phyloP scores from a whole-genome alignment of 371 early-diverging fungal genomes.

The Mortierella sp. region DNA sequence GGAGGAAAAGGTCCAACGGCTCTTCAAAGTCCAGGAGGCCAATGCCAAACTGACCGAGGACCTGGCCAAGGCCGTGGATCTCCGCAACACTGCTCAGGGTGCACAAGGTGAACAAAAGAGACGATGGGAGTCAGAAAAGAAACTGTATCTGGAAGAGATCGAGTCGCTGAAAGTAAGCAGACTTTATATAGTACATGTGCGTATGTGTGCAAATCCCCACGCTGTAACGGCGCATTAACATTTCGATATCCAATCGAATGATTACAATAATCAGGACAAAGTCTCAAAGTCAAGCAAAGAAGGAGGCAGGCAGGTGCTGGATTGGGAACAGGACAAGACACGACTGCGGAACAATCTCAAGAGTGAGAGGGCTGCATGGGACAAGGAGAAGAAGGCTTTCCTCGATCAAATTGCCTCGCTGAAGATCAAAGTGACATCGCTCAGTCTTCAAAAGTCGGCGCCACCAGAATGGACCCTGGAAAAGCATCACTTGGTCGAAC shows the following conservation, averaged over 20 bases:
- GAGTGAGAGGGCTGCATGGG: slow-evolving; percentile 31
- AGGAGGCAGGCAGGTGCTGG: slow-evolving; percentile 27
- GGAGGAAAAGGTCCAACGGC: slow-evolving; percentile 20
- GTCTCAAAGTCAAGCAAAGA: slow-evolving; percentile 7
- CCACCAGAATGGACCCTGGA: slow-evolving; percentile 50
- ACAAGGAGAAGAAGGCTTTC: slow-evolving; percentile 33
- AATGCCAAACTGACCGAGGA: slow-evolving; percentile 13
- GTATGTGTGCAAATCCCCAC: too few relatives aligned
- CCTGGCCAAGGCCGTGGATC: slow-evolving; percentile 11
- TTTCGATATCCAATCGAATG: too few relatives aligned
- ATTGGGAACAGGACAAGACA: slow-evolving; percentile 35
- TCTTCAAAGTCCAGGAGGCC: slow-evolving; percentile 27
- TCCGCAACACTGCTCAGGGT: slow-evolving; percentile 2
- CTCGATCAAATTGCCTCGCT: slow-evolving; percentile 49
- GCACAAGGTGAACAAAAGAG: slow-evolving; percentile 12
- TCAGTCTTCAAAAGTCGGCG: slow-evolving; percentile 31
- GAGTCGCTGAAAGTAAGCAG: slow-evolving; percentile 23
- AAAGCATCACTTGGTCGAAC: slow-evolving; percentile 29
- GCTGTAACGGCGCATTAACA: not conserved
- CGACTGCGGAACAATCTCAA: slow-evolving; percentile 24
- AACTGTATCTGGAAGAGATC: slow-evolving; percentile 19
- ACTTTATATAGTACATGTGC: too few relatives aligned
- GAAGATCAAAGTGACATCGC: slow-evolving; percentile 35
- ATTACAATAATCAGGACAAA: slow-evolving; percentile 11
- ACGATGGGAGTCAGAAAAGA: slow-evolving; percentile 25